Conservation (phyloP, 164 flowering plant genomes). For the Stephania cephalantha region DNA sequence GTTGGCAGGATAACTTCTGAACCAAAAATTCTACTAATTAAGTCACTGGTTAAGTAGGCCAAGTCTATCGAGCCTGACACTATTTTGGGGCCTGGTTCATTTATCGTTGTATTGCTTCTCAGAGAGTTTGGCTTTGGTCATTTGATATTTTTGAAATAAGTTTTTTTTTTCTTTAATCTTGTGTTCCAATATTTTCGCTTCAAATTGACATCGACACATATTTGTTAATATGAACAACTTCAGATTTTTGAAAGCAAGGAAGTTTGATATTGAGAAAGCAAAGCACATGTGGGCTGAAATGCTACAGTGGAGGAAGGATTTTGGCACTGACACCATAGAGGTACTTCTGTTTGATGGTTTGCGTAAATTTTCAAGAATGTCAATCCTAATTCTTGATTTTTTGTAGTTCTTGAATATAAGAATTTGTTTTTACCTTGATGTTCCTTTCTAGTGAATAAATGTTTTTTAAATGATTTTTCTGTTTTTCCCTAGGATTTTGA, state of each 20-base stretch:
- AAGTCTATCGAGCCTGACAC: too few species aligned
- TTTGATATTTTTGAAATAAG: neutral
- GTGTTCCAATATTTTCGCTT: neutral
- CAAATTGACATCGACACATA: neutral
- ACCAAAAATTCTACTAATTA: too few species aligned
- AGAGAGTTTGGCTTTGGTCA: neutral
- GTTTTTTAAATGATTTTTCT: neutral
- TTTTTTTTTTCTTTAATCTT: neutral
- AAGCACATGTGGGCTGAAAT: conserved; percentile 77
- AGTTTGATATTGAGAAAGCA: conserved; percentile 66
- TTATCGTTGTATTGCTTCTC: neutral
- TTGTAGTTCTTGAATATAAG: neutral
- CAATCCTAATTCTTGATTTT: neutral
- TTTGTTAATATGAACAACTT: conserved; percentile 3
- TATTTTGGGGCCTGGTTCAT: neutral
- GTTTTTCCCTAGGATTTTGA: conserved; percentile 54
- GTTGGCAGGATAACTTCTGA: too few species aligned
- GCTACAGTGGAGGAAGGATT: conserved; percentile 80
- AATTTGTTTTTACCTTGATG: neutral
- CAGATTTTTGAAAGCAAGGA: conserved; percentile 80
- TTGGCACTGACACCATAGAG: conserved; percentile 66
- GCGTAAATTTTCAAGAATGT: neutral
- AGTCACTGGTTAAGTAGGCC: too few species aligned
- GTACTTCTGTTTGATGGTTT: conserved; percentile 24
- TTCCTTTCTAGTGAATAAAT: neutral